Base-by-base conservation (phyloP, 2,329 filamentous ascomycete species). In the Apiospora sp. region DNA sequence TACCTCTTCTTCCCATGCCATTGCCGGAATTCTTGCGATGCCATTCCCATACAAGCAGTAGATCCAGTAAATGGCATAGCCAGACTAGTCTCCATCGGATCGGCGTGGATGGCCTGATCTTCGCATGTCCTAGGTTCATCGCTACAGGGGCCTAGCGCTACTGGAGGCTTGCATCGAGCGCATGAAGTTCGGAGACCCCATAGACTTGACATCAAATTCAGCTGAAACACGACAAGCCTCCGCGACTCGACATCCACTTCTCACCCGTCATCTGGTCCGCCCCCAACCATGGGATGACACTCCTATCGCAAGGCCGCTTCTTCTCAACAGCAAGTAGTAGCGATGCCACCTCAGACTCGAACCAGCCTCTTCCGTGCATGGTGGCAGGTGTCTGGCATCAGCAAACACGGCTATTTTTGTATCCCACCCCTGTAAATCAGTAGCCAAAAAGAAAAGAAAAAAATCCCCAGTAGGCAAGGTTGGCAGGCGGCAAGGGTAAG, bases 171-270 rank as follows among this genome's bases (percentile, higher is more conserved):
- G 58, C 58, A 64, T 64, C 34, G 58, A 64, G 58, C 58, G 58
- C 58, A 64, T 64, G 58, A 64, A 64, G 30, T 64, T 64, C 58
- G 58, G 58, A 64, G 30, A 64, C 58, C 58, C 58, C 58, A 64
- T 64, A 64, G 58, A 64, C 58, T 64, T 64, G 34, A 64, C 58
- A n/a, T 64, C 58, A 41, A 64, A 49, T 69, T 69, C 44, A 69
- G 67, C 67, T 69, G 67, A 69, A 69, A 69, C 67, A 69, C 67
- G 67, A 49, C 67, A 37, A 34, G 67, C 67, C 67, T 37, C 67
- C 27, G 44, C 37, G 27, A n/a, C 27, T 69, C 67, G 44, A 30
- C 43, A 34, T 37, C 58, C 58, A 64, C 58, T 64, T 64, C 58
- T 64, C 58, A 64, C 58, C 58, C 34, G 58, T 64, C 58, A 64